Evolutionary conservation across 352 stramenopile genomes (phyloP), one percentile per base, ranked within the genome.

Genomic region (Aphanomyces invadans): DNA sequence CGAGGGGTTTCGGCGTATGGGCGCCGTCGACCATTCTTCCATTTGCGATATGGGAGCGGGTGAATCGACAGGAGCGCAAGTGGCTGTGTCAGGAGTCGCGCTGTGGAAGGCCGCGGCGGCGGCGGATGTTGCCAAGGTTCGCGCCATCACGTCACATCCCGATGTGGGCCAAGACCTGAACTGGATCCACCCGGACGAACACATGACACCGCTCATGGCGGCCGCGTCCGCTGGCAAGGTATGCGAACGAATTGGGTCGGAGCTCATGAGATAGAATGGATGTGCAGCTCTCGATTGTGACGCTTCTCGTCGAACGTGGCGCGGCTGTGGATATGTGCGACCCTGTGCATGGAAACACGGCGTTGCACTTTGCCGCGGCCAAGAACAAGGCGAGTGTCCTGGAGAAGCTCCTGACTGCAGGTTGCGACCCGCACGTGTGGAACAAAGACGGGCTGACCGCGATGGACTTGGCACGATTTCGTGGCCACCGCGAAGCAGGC

Each of bases 341-440:
- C 11, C 12, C 32, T 10, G 15, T 9, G 4, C 17, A 26, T 10
- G 55, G 55, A 32, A 64, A 64, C n/a, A 38, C 55, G 39, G 55
- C 55, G 23, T 38, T 64, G 23, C 55, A 64, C 26, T n/a, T 64
- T 17, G 55, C 55, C 17, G 55, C 55, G 55, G 15, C 31, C 36
- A 64, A 64, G 36, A 64, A 64, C 39, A 49, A 52, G 17, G 55
- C 52, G 7, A 23, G 36, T 23, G 55, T 64, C 2, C 32, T 64
- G 31, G 55, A 64, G 36, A 33, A 51, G 55, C 55, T 64, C 36
- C 9, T 64, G 3, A 2, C 25, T 19, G 53, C 36, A 21, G 26
- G 19, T 12, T 64, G 55, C 33, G 39, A 64, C 17, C 19, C 55
- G n/a, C 55, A 64, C 25, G 19, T 52, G 21, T 52, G 21, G 19